Conservation (phyloP, 371 early-diverging fungal genomes). For the Mortierella sp. region DNA sequence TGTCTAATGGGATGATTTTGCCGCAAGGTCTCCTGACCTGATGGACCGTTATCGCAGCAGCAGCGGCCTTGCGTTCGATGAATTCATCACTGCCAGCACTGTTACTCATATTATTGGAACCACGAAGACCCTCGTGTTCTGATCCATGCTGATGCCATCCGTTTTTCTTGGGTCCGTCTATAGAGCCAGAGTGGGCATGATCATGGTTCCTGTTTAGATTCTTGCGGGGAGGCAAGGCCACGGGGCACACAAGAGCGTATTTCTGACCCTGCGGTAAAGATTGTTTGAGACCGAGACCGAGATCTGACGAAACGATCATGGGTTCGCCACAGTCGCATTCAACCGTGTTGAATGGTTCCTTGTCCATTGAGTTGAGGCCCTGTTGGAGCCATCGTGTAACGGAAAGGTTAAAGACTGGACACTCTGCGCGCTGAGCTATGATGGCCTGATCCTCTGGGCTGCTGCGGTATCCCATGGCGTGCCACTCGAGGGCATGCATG, state of each 20-base stretch:
- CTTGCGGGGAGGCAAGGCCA: background rate
- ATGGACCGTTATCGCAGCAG: no score
- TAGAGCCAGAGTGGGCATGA: no score
- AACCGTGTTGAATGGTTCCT: conserved; percentile 24
- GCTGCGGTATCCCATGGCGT: conserved; percentile 8
- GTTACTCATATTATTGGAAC: no score
- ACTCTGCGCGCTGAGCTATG: conserved; percentile 17
- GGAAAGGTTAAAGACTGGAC: conserved; percentile 39
- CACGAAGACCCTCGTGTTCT: no score
- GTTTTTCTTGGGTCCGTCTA: background rate
- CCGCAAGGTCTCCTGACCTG: conserved; percentile 2
- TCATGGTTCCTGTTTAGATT: background rate
- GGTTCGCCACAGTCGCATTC: conserved; percentile 26
- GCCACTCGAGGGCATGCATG: conserved; percentile 51
- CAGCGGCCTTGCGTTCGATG: no score
- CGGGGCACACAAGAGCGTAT: conserved; percentile 19
- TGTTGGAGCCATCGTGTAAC: conserved; percentile 32
- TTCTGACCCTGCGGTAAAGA: background rate
- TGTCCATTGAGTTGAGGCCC: conserved; percentile 13
- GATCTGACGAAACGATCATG: conserved; percentile 21
- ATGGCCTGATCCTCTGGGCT: background rate
- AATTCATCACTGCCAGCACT: no score
- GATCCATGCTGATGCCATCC: background rate
- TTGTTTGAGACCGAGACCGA: background rate
- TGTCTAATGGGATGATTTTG: conserved; percentile 9